These are phyloP conservation scores for Lagenaria siceraria DNA, from an alignment of 306 rosid genomes.

Conservation along the genomic window DNA sequence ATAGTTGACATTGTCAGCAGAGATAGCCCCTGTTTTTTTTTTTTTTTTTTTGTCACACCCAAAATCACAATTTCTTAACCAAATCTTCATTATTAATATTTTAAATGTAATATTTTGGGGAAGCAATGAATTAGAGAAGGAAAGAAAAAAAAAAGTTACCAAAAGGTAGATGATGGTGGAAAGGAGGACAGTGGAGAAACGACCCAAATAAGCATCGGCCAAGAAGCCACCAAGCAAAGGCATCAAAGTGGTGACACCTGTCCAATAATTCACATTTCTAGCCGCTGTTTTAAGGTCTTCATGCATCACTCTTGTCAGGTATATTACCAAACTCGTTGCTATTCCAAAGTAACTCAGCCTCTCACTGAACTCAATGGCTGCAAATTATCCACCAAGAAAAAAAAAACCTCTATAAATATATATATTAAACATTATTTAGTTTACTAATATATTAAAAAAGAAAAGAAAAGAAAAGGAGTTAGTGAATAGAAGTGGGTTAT, in stretches of 20 bases:
- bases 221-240: slow-evolving; percentile 81
- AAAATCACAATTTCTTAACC: not conserved
- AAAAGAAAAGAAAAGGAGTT: too few species aligned
- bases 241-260: slow-evolving; percentile 81
- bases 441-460: too few species aligned
- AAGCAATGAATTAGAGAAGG: too few species aligned
- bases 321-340: slow-evolving; percentile 70
- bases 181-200: slow-evolving; percentile 54
- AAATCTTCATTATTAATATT: not conserved
- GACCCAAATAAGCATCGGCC: slow-evolving; percentile 87
- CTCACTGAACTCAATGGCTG: slow-evolving; percentile 92
- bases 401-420: too few species aligned
- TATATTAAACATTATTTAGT: too few species aligned
- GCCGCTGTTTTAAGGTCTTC: slow-evolving; percentile 79
- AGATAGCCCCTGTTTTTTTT: slow-evolving; percentile 49
- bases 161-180: slow-evolving; percentile 53
- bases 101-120: too few species aligned
- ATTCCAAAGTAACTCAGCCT: slow-evolving; percentile 80
- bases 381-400: not conserved
- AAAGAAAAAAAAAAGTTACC: slow-evolving; percentile 16
- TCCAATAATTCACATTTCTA: slow-evolving; percentile 73
- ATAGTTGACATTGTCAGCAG: slow-evolving; percentile 65
- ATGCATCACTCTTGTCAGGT: slow-evolving; percentile 62
- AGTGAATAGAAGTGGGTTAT: too few species aligned
- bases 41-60: too few species aligned